Evolutionary conservation across 306 rosid genomes (phyloP).

Genomic region (Cucurbita ficifolia): DNA sequence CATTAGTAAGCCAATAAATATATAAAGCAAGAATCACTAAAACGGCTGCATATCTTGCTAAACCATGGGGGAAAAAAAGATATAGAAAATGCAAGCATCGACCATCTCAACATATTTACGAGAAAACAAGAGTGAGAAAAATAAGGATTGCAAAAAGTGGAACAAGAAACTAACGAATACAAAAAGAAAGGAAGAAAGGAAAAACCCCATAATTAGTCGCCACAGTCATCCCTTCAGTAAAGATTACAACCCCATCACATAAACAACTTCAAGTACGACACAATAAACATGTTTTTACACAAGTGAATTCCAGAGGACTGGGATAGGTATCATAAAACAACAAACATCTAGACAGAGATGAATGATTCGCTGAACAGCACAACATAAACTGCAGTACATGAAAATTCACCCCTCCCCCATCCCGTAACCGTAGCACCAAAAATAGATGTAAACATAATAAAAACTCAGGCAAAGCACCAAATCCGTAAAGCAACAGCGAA

Average conservation of each 20-base stretch:
- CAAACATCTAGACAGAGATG: neutral
- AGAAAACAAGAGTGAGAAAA: neutral
- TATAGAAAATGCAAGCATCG: neutral
- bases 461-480: neutral
- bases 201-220: neutral
- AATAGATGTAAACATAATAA: neutral
- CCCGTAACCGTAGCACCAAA: neutral
- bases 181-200: neutral
- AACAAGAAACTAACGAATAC: neutral
- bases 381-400: neutral
- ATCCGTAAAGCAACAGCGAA: neutral
- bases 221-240: neutral
- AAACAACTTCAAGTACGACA: neutral
- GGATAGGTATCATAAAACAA: neutral
- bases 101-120: neutral
- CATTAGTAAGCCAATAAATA: neutral
- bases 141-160: neutral
- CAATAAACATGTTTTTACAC: neutral
- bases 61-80: neutral
- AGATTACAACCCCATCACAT: neutral
- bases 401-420: neutral
- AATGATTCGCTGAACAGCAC: neutral
- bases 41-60: neutral
- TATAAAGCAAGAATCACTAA: neutral
- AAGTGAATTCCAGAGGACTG: neutral